Percentiles rank a stretch among this genome's conserved stretches.
phyloP scores from a whole-genome alignment of 495 filamentous ascomycete species.

The Hypoxylon trugodes region DNA sequence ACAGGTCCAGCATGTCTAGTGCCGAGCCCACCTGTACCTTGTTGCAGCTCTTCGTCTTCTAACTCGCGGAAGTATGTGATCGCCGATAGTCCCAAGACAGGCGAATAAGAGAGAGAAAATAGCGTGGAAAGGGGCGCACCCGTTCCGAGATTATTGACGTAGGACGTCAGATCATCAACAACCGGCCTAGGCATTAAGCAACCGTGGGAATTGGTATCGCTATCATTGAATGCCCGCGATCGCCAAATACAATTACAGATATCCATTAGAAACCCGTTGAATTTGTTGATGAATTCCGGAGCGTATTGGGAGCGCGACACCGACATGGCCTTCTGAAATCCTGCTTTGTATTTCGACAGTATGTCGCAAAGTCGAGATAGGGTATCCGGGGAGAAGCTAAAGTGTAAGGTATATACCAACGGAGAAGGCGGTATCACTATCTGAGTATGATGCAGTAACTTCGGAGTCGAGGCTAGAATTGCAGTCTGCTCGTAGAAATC shows the following conservation, averaged over 20 bases:
- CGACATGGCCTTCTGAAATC: constrained; percentile 72
- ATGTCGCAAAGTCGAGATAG: constrained; percentile 78
- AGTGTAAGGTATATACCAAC: constrained; percentile 75
- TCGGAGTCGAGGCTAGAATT: constrained; percentile 62
- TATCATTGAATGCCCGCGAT: constrained; percentile 72
- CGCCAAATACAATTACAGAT: constrained; percentile 88
- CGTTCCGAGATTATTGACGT: constrained; percentile 51
- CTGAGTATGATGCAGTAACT: constrained; percentile 59
- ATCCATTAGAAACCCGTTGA: constrained; percentile 92
- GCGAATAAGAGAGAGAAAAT: constrained; percentile 76
- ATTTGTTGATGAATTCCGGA: constrained; percentile 67
- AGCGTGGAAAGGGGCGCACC: constrained; percentile 60
- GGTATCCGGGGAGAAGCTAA: constrained; percentile 65
- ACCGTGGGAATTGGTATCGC: constrained; percentile 75
- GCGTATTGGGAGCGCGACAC: constrained; percentile 51
- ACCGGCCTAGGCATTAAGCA: constrained; percentile 69
- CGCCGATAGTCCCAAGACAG: constrained; percentile 69
- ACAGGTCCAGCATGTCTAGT: constrained; percentile 78
- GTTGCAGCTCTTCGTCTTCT: constrained; percentile 62
- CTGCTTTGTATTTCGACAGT: constrained; percentile 72
- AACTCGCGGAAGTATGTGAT: constrained; percentile 73
- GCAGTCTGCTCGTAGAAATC: constrained; percentile 72
- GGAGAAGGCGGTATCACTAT: constrained; percentile 73
- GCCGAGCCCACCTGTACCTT: constrained; percentile 44
- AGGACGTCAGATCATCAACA: constrained; percentile 55